phyloP scores from a whole-genome alignment of 306 rosid genomes.

The Casuarina equisetifolia region DNA sequence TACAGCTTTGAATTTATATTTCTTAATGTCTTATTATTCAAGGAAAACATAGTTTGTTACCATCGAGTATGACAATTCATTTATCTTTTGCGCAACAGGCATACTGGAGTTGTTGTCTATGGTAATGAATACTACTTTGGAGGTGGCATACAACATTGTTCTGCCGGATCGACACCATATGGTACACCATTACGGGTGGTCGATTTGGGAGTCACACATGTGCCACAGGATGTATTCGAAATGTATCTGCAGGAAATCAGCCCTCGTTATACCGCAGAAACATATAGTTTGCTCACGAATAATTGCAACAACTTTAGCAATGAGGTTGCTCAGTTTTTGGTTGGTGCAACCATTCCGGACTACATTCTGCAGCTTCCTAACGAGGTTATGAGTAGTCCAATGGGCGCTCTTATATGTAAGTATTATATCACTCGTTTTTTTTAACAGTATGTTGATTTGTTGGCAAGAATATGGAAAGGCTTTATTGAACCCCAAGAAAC shows the following conservation, averaged over 20 bases:
- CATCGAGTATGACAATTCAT: background rate
- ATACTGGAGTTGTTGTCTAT: slow-evolving; percentile 88
- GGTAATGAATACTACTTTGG: slow-evolving; percentile 92
- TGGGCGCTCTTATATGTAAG: slow-evolving; percentile 84
- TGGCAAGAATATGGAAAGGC: too few species aligned
- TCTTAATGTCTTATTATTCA: background rate
- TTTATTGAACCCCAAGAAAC: background rate
- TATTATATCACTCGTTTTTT: background rate
- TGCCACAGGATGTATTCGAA: slow-evolving; percentile 87
- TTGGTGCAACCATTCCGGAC: slow-evolving; percentile 73
- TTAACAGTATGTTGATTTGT: background rate
- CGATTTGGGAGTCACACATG: slow-evolving; percentile 82
- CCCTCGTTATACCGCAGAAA: slow-evolving; percentile 72
- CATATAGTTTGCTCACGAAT: slow-evolving; percentile 77
- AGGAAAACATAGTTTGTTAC: background rate
- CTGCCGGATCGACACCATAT: slow-evolving; percentile 76
- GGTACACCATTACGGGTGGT: slow-evolving; percentile 76
- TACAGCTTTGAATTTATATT: background rate
- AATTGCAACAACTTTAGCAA: slow-evolving; percentile 96
- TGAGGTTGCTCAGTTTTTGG: slow-evolving; percentile 90
- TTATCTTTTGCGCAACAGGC: slow-evolving; percentile 49
- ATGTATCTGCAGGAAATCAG: slow-evolving; percentile 80
- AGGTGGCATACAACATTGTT: slow-evolving; percentile 78
- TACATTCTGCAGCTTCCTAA: slow-evolving; percentile 84
- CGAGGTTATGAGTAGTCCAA: slow-evolving; percentile 86